Conservation (phyloP, 257 asterid genomes). For the Solanum commersonii region DNA sequence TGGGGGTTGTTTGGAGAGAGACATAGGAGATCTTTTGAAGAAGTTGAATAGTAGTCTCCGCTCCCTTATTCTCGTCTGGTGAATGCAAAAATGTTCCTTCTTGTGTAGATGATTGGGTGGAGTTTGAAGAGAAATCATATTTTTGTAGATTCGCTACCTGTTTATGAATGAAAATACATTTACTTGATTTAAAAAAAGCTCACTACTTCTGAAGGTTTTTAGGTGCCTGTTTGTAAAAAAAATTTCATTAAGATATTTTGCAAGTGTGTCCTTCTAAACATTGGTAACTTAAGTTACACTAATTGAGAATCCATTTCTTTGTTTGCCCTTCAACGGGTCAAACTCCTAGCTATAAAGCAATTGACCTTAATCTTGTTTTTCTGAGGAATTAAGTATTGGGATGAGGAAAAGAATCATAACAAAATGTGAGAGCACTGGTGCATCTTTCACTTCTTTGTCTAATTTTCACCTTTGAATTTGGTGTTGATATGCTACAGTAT, state of each 20-base stretch:
- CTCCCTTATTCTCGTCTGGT: neutral
- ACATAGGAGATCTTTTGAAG: neutral
- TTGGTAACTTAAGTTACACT: neutral
- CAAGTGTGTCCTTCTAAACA: neutral
- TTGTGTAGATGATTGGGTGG: neutral
- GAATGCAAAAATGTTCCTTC: neutral
- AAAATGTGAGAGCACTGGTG: neutral
- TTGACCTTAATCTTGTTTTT: neutral
- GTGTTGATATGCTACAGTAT: neutral
- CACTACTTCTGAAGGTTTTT: neutral
- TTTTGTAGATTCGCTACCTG: neutral
- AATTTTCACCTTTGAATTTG: neutral
- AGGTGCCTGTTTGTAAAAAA: neutral
- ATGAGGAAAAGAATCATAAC: neutral
- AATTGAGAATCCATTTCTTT: neutral
- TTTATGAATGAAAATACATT: neutral
- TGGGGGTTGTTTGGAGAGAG: neutral
- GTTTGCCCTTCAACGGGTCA: neutral
- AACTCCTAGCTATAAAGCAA: neutral
- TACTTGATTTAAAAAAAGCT: neutral
- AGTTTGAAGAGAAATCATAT: neutral
- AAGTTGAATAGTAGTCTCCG: neutral
- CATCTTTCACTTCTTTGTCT: neutral
- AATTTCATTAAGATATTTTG: neutral
- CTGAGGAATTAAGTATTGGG: neutral